Conservation (phyloP, 768 basidiomycete genomes). For the Pleurotus sapidus region DNA sequence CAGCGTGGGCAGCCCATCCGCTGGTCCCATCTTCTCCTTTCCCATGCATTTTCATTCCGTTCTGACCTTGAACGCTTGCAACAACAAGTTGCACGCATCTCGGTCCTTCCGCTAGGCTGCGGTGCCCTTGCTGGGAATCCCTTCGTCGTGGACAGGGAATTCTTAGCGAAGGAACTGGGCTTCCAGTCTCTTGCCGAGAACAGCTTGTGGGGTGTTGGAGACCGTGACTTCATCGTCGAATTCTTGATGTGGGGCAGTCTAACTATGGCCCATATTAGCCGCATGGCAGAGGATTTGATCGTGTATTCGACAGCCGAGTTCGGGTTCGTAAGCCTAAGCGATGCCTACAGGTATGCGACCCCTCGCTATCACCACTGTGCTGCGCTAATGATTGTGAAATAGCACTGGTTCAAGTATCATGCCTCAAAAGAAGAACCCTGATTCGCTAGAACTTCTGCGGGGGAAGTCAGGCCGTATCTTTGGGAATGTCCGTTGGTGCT, state of each 20-base stretch:
- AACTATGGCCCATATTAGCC: conserved; percentile 90
- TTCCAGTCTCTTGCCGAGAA: conserved; percentile 91
- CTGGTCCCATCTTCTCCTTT: conserved; percentile 96
- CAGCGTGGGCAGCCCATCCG: conserved; percentile 98
- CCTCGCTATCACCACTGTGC: neutral
- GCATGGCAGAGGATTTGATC: conserved; percentile 94
- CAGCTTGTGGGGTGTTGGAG: conserved; percentile 94
- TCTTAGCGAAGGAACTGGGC: conserved; percentile 86
- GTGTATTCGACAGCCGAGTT: conserved; percentile 98
- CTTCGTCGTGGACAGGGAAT: conserved; percentile 90
- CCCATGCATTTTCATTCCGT: conserved; percentile 92
- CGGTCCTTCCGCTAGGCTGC: conserved; percentile 89
- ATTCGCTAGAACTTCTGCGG: conserved; percentile 91
- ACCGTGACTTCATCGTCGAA: conserved; percentile 96
- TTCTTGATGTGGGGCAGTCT: conserved; percentile 96
- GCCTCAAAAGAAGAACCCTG: conserved; percentile 99
- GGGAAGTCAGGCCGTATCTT: conserved; percentile 95
- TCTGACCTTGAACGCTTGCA: conserved; percentile 83
- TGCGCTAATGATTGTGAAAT: conserved; percentile 1
- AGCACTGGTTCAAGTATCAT: conserved; percentile 99
- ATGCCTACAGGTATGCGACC: conserved; percentile 86
- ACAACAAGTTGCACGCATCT: conserved; percentile 85
- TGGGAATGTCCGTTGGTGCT: conserved; percentile 61
- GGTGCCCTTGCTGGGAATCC: conserved; percentile 97
- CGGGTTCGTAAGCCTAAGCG: conserved; percentile 92